These are phyloP conservation scores for Zoysia matrella DNA, from an alignment of 202 grass and related monocot genomes.

Conservation along the genomic window DNA sequence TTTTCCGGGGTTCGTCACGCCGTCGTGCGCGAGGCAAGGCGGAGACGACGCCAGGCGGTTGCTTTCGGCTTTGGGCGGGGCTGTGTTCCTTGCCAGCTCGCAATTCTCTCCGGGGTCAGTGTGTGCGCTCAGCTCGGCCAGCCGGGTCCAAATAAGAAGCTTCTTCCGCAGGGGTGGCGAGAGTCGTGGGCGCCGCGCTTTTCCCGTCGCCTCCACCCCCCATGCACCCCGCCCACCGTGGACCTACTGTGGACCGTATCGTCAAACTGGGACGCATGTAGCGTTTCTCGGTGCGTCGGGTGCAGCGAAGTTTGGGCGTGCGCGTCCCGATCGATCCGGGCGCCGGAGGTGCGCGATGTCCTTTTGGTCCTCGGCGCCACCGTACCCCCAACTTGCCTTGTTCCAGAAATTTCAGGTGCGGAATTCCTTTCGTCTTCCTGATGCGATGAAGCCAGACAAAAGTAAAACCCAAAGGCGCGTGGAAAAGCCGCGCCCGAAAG, in stretches of 20 bases:
- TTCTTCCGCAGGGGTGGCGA: not conserved
- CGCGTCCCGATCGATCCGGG: not conserved
- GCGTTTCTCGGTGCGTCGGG: not conserved
- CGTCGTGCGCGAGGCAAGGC: conserved; percentile 13
- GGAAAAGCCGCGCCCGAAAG: conserved; percentile 36
- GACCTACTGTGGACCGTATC: not conserved
- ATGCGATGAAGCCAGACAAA: not conserved
- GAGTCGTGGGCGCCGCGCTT: conserved; percentile 20
- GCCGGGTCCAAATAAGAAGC: conserved; percentile 59
- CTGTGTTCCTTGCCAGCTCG: not conserved
- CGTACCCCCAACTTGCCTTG: conserved; percentile 9
- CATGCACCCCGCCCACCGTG: conserved; percentile 8
- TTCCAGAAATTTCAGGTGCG: conserved; percentile 40
- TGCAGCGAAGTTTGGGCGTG: not conserved
- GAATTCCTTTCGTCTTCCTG: not conserved
- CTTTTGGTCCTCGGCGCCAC: conserved; percentile 33
- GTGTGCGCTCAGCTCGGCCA: not conserved
- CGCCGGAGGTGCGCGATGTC: not conserved
- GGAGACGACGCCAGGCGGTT: not conserved
- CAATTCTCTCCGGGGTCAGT: not conserved
- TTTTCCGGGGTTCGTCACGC: not conserved
- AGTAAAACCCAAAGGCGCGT: conserved; percentile 46
- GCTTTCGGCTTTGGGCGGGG: conserved; percentile 21
- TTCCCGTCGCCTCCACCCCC: not conserved
- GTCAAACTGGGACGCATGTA: not conserved